Evolutionary conservation across 495 filamentous ascomycete genomes (phyloP), one percentile per base, ranked within the genome.

Genomic region (Podospora conica): DNA sequence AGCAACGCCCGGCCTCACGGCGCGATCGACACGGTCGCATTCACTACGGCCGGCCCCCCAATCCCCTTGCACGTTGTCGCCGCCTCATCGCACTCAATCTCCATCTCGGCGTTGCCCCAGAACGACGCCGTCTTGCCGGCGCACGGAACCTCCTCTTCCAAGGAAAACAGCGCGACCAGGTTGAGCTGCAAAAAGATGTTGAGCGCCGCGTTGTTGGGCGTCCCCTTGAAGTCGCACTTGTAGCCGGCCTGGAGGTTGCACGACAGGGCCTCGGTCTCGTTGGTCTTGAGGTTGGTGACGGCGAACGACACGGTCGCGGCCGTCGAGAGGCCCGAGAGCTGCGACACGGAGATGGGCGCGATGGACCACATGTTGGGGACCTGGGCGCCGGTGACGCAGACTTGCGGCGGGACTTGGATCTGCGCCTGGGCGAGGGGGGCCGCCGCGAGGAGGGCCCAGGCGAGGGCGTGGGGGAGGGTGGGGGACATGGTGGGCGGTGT

Each of bases 281-380:
- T 65, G 8, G 63, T 65, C 29, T 21, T 25, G 8, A 57, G 59
- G 63, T 65, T 60, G 12, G 63, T 48, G 2, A 65, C n/a, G 15
- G 31, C 10, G 9, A 58, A 65, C 20, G 21, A 24, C 7, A 21
- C 63, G 54, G 18, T 22, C 55, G 40, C 27, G 18, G 27, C 10
- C 22, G 25, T 23, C 4, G 29, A 48, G 24, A 18, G 22, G 21
- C 29, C 62, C 8, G 23, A 28, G 20, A 27, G 12, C 9, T 64
- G 56, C 5, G 62, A 24, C 20, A 64, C 31, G 27, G 21, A 9
- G 9, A 64, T n/a, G 53, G 31, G 7, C 18, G 29, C 48, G n/a
- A 64, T 29, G 18, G 62, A 29, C 53, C 55, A 64, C n/a, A 64
- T 25, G 54, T 64, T 58, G 25, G 62, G 62, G 62, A 64, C 56